A percentile compares a stretch with the other conserved stretches of the same genome.
These are phyloP conservation scores for Evernia prunastri DNA, from an alignment of 495 filamentous ascomycete species.

Conservation along the genomic window DNA sequence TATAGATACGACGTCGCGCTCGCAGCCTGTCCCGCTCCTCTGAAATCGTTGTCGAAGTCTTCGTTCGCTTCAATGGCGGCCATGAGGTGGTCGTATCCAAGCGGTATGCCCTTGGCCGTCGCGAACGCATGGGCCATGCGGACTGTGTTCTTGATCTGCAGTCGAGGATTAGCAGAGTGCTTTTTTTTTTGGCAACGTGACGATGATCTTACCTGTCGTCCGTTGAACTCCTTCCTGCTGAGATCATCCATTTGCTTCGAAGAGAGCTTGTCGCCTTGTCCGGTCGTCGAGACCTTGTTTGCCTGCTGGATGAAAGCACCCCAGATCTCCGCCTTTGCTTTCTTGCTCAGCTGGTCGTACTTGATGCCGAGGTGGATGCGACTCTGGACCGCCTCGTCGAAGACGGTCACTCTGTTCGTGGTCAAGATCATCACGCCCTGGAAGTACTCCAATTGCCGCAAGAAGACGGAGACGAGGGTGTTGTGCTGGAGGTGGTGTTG, in stretches of 20 bases:
- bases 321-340: constrained; percentile 25
- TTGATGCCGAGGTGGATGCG: constrained; percentile 42
- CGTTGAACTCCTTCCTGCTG: constrained; percentile 22
- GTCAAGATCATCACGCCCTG: constrained; percentile 53
- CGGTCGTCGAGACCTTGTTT: constrained; percentile 14
- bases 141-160: constrained; percentile 22
- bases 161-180: background rate
- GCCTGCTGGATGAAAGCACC: constrained; percentile 21
- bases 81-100: constrained; percentile 23
- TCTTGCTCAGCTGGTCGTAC: constrained; percentile 22
- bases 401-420: constrained; percentile 43
- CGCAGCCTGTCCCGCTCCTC: constrained; percentile 14
- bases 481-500: constrained; percentile 37
- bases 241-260: constrained; percentile 16
- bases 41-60: constrained; percentile 24
- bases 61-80: constrained; percentile 23
- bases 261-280: constrained; percentile 10
- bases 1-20: constrained; percentile 18
- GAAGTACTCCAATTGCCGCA: constrained; percentile 52
- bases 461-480: constrained; percentile 46
- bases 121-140: constrained; percentile 26
- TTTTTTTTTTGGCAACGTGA: too few relatives aligned
- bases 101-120: constrained; percentile 18
- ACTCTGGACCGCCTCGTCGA: constrained; percentile 49
- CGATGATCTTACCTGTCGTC: constrained; percentile 22